Base-by-base conservation (phyloP, 1,284 basidiomycete species). In the Apiotrichum montevideense region DNA sequence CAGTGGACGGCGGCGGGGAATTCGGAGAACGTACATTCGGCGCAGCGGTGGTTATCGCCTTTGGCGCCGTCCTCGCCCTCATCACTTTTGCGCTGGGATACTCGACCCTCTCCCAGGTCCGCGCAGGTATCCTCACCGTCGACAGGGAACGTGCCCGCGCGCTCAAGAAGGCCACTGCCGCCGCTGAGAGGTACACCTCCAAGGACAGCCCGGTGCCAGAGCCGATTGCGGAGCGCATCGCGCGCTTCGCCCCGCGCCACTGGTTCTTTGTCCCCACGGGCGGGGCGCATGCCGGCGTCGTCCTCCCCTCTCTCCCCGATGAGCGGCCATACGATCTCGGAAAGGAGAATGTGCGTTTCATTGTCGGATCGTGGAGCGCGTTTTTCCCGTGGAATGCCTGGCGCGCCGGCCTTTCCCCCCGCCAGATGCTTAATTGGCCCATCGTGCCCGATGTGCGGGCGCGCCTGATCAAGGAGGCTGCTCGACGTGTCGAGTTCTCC, bases 241-340 rank as follows among this genome's bases (percentile, higher is more conserved):
- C 41, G 11, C 51, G 64, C 14, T 73, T 64, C 35, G 43, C 50
- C 2, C 56, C 57, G 10, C 40, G 40, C 6, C 48, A 54, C 33
- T 66, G 62, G 54, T 74, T 71, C 60, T 72, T 63, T 53, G 63
- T 72, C 1, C 70, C 70, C 0, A 14, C 63, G 9, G 6, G 33
- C 40, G 9, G 6, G 14, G 3, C 7, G 46, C 50, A 47, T 11
- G 52, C 47, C 35, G 67, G 70, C 15, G 59, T 51, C 7, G 55
- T 71, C 2, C 42, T 73, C 2, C 50, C 48, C 4, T 60, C 63
- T 0, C 14, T 53, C 14, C 39, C 51, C 0, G 46, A 46, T 8
- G 64, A 68, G 55, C 35, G 51, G 39, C 61, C 66, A 10, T 74
- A 73, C 57, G 68, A 73, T 59, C 58, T 57, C 29, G 69, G 71